Percentiles rank a stretch among this genome's conserved stretches.
Conservation (phyloP, 2,329 filamentous ascomycete species). For the Colletotrichum tropicicola region DNA sequence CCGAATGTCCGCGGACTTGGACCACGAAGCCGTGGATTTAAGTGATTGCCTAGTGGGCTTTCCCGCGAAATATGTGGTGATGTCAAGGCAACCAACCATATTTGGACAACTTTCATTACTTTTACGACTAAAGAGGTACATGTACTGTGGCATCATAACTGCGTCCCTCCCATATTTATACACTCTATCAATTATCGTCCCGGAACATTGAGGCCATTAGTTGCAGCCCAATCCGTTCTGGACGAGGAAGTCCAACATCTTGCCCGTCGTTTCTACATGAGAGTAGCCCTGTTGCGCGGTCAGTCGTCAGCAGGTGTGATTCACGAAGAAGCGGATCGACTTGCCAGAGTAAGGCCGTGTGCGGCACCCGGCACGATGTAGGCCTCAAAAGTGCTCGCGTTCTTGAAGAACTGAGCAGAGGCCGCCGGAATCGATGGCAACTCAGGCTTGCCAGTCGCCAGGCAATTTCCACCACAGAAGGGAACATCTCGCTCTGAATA, state of each 20-base stretch:
- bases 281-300: slow-evolving; percentile 38
- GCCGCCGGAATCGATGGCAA: slow-evolving; percentile 52
- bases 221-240: slow-evolving; percentile 28
- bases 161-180: neutral
- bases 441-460: slow-evolving; percentile 48
- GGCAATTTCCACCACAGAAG: slow-evolving; percentile 71
- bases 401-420: slow-evolving; percentile 51
- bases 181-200: neutral
- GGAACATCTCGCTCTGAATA: slow-evolving; percentile 54
- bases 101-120: no score
- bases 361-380: slow-evolving; percentile 62
- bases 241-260: slow-evolving; percentile 49
- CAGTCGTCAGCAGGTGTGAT: neutral
- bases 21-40: neutral
- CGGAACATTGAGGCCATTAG: neutral
- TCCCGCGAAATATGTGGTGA: no score
- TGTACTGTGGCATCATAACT: neutral
- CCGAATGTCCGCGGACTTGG: neutral
- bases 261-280: slow-evolving; percentile 40
- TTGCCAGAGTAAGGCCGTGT: slow-evolving; percentile 59
- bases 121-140: no score
- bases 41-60: neutral
- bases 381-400: slow-evolving; percentile 58
- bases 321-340: neutral
- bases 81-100: no score